Evolutionary conservation across 169 alveolate species (phyloP).

Genomic region (Perkinsus marinus): DNA sequence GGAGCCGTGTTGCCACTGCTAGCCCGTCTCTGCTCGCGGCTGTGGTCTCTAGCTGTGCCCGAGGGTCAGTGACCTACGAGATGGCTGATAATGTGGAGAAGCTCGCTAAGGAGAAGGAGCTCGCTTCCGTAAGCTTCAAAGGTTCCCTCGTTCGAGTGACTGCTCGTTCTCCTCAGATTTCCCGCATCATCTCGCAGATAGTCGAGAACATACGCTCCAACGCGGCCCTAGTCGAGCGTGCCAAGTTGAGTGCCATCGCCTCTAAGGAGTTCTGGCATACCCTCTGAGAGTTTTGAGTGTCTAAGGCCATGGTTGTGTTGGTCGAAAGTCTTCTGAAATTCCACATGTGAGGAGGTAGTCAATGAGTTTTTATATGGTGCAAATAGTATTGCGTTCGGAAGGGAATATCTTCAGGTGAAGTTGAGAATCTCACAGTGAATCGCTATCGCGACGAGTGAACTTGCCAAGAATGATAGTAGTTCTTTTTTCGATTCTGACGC

Average conservation of each 20-base stretch:
- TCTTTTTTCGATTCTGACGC: too few relatives aligned
- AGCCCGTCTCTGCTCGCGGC: neutral
- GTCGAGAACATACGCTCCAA: neutral
- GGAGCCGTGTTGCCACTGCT: neutral
- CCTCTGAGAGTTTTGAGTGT: neutral
- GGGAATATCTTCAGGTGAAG: too few relatives aligned
- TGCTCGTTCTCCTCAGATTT: neutral
- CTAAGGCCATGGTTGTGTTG: neutral
- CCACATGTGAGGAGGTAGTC: neutral
- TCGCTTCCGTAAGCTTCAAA: neutral
- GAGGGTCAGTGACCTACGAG: neutral
- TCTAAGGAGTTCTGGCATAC: neutral
- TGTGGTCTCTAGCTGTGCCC: neutral
- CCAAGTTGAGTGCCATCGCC: neutral
- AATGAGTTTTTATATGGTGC: too few relatives aligned
- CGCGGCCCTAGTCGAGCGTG: neutral
- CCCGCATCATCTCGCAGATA: neutral
- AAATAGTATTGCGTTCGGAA: too few relatives aligned
- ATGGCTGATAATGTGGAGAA: neutral
- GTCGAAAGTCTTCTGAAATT: neutral
- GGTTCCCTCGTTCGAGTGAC: too few relatives aligned
- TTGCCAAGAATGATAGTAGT: too few relatives aligned
- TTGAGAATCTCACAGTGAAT: too few relatives aligned
- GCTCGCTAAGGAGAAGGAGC: neutral
- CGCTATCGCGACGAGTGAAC: too few relatives aligned